phyloP scores from a whole-genome alignment of 2,329 filamentous ascomycete genomes.

The Penicillium sp. region DNA sequence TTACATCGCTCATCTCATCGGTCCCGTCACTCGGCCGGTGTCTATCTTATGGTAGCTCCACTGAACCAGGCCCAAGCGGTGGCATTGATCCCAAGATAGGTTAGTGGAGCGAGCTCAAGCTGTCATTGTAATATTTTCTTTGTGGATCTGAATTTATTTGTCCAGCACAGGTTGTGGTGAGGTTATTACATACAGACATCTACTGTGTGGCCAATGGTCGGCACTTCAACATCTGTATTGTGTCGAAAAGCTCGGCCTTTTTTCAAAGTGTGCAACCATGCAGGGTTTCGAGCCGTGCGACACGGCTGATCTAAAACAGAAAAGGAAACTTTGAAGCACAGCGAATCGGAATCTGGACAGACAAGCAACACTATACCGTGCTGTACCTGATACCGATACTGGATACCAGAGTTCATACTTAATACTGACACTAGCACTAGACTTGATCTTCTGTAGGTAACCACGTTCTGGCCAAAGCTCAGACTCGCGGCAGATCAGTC shows the following conservation, averaged over 20 bases:
- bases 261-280: not conserved
- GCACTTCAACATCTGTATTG: no score
- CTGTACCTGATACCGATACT: not conserved
- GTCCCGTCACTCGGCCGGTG: conserved; percentile 1
- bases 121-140: not conserved
- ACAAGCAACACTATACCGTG: not conserved
- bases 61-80: not conserved
- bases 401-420: not conserved
- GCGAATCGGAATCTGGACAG: not conserved
- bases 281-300: not conserved
- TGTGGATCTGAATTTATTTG: no score
- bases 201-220: no score
- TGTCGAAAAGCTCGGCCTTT: not conserved
- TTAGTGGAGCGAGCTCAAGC: not conserved
- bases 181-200: not conserved
- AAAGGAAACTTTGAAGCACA: not conserved
- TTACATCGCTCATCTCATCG: not conserved
- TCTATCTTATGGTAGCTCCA: not conserved
- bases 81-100: not conserved
- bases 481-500: conserved; percentile 3
- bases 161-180: no score
- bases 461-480: conserved; percentile 3
- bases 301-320: not conserved
- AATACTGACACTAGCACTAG: not conserved
- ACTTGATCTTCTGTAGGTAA: conserved; percentile 1